Percentiles rank a stretch among this genome's conserved stretches.
phyloP scores from a whole-genome alignment of 2,329 filamentous ascomycete species.

The Zasmidium angulare region DNA sequence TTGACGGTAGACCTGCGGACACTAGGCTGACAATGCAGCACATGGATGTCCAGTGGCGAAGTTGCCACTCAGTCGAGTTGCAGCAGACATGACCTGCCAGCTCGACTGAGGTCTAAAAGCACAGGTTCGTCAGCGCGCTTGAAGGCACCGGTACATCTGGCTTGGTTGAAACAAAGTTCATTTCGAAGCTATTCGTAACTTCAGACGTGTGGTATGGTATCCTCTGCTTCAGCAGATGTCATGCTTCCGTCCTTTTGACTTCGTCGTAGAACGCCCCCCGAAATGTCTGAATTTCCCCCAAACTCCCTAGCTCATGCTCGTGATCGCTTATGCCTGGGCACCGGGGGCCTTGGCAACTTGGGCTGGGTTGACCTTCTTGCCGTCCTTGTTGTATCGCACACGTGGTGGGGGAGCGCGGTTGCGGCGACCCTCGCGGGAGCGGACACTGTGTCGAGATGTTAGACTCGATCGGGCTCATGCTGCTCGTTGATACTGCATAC shows the following conservation, averaged over 20 bases:
- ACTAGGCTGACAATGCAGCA: background rate
- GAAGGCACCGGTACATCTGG: background rate
- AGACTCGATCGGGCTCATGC: constrained; percentile 13
- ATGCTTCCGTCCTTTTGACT: background rate
- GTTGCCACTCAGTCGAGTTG: background rate
- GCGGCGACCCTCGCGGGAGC: constrained; percentile 92
- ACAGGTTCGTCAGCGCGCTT: background rate
- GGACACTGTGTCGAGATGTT: constrained; percentile 68
- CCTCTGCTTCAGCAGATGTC: background rate
- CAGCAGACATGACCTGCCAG: background rate
- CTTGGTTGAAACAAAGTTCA: constrained; percentile 17
- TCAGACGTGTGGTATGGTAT: background rate
- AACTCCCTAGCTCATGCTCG: constrained; percentile 7
- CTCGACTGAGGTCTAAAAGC: background rate
- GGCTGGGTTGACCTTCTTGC: constrained; percentile 97
- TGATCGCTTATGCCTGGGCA: constrained; percentile 26
- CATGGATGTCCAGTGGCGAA: background rate
- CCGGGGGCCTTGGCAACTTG: constrained; percentile 67
- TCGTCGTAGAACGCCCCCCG: constrained; percentile 3
- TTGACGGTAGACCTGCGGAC: background rate
- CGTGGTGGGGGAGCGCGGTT: constrained; percentile 98
- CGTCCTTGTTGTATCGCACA: constrained; percentile 99
- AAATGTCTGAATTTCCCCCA: constrained; percentile 1
- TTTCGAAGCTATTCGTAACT: constrained; percentile 25
- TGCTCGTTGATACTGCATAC: constrained; percentile 59